Evolutionary conservation across 2,329 filamentous ascomycete species (phyloP), one percentile per base, ranked within the genome.

Genomic region (Dryadomyces quercus-mongolicae): DNA sequence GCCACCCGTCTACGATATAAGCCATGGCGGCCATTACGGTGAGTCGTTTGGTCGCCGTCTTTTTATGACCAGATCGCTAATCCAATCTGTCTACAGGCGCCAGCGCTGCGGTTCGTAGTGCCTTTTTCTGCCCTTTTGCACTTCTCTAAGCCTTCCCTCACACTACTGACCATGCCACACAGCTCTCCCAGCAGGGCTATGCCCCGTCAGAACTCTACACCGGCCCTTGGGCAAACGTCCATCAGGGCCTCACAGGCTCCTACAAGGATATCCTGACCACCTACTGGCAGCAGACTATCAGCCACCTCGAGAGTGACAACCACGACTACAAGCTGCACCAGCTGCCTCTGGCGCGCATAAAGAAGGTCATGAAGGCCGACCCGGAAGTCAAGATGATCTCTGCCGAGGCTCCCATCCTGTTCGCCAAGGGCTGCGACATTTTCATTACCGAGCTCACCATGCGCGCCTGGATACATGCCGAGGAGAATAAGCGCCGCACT

Each of bases 311-410:
- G 72, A 88, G 81, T 57, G 93, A 97, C 64, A 89, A 86, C 50
- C 93, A 98, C 69, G 93, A 98, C 70, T 98, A 97, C 78, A 98
- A 98, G 72, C 81, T 97, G 55, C 93, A 98, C 68, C 93, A 97
- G 69, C 78, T 98, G 43, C 93, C 93, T 1, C 78, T 98, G 44
- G 93, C 93, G n/a, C 86, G 93, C 54, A 98, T 98, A 74, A 98
- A 98, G 77, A 98, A 98, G 70, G 93, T 98, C 61, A 98, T 98
- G 93, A 98, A 98, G 73, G 93, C 93, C 1, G 93, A 98, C 62
- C 93, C 93, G 0, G 93, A 98, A 64, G 93, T 98, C 49, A 98
- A 98, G 75, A 98, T 98, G 93, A 98, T 98, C 59, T 97, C 91
- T 4, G 93, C 93, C 9, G 93, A 98, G 71, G 93, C 93, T 1